phyloP scores from a whole-genome alignment of 306 rosid species.

The Lupinus albus region DNA sequence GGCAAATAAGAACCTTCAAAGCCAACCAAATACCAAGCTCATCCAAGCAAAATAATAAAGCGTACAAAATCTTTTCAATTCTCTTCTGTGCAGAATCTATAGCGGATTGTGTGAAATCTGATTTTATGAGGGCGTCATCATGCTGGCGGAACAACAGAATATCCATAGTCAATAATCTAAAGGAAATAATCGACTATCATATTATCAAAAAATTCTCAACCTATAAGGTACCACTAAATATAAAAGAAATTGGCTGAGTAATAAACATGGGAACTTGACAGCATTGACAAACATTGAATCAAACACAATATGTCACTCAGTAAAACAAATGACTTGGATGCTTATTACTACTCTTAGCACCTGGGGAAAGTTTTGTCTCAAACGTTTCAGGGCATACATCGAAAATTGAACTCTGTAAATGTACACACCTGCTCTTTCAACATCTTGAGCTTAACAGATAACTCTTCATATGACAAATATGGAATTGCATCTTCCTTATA shows the following conservation, averaged over 20 bases:
- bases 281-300: background rate
- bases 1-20: slow-evolving; percentile 57
- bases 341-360: background rate
- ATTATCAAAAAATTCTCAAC: background rate
- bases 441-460: slow-evolving; percentile 39
- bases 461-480: slow-evolving; percentile 26
- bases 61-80: slow-evolving; percentile 48
- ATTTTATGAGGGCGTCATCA: slow-evolving; percentile 37
- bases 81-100: slow-evolving; percentile 48
- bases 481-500: slow-evolving; percentile 47
- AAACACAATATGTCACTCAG: too few species aligned
- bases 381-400: slow-evolving; percentile 4
- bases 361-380: background rate
- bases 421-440: slow-evolving; percentile 58
- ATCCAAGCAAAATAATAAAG: slow-evolving; percentile 61
- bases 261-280: slow-evolving; percentile 11
- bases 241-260: background rate
- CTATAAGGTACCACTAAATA: background rate
- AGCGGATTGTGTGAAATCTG: slow-evolving; percentile 49
- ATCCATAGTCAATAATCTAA: slow-evolving; percentile 39
- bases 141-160: slow-evolving; percentile 55
- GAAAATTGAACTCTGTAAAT: slow-evolving; percentile 27
- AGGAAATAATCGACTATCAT: slow-evolving; percentile 35
- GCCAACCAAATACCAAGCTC: slow-evolving; percentile 82
- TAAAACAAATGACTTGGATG: background rate